phyloP scores from a whole-genome alignment of 2,329 filamentous ascomycete genomes.

The Trichoderma hamatum region DNA sequence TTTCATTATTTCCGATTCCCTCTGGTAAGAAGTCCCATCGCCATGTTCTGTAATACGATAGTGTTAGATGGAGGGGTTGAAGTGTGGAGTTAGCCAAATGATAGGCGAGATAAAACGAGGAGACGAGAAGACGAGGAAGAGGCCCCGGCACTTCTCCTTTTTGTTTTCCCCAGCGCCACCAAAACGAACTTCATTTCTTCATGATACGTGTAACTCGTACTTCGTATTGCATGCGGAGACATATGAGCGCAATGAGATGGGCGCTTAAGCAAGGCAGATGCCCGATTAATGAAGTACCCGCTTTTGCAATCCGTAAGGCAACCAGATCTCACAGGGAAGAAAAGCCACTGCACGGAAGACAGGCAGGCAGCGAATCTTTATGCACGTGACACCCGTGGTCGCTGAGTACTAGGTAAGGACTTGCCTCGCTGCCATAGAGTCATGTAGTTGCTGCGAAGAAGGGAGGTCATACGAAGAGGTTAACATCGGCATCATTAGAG shows the following conservation, averaged over 20 bases:
- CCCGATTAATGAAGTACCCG: conserved; percentile 15
- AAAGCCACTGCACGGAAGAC: background rate
- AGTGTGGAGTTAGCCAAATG: conserved; percentile 14
- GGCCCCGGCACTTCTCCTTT: background rate
- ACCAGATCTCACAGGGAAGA: background rate
- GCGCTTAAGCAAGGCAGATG: conserved; percentile 16
- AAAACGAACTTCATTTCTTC: background rate
- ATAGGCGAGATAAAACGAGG: conserved; percentile 20
- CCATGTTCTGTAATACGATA: background rate
- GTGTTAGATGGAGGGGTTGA: conserved; percentile 6
- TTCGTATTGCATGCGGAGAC: background rate
- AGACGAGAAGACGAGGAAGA: background rate
- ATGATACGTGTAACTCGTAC: background rate
- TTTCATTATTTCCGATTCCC: background rate
- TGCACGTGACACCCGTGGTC: too few species aligned
- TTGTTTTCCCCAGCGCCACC: background rate
- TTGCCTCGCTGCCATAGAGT: background rate
- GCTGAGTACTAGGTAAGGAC: background rate
- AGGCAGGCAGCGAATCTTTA: background rate
- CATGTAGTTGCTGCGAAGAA: too few species aligned
- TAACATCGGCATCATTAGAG: background rate
- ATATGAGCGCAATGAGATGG: background rate
- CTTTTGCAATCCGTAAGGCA: conserved; percentile 7
- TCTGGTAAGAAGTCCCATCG: background rate
- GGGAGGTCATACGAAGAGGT: too few species aligned